Percentiles rank a stretch among this genome's conserved stretches.
phyloP scores from a whole-genome alignment of 306 rosid species.

The Heteromeles arbutifolia region DNA sequence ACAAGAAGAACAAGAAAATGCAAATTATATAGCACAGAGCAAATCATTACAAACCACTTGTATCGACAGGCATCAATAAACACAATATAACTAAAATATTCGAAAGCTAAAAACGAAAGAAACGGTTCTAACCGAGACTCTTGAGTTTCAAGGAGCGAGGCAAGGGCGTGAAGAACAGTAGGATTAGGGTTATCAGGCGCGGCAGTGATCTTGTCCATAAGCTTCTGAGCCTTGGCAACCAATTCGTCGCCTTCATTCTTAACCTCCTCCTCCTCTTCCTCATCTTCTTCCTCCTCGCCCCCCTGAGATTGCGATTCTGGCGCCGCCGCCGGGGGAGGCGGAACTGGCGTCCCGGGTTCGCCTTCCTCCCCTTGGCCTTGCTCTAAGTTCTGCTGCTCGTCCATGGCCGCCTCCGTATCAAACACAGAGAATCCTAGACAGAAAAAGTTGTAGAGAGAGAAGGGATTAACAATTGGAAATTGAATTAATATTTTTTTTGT shows the following conservation, averaged over 20 bases:
- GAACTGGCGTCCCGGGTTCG: slow-evolving; percentile 14
- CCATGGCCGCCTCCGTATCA: slow-evolving; percentile 42
- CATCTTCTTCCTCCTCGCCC: slow-evolving; percentile 44
- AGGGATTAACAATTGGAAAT: background rate
- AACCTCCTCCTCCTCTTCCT: slow-evolving; percentile 60
- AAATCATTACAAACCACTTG: background rate
- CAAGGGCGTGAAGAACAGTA: slow-evolving; percentile 71
- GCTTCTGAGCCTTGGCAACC: slow-evolving; percentile 59
- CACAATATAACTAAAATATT: background rate
- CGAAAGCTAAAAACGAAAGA: background rate
- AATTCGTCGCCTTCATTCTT: slow-evolving; percentile 77
- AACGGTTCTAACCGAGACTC: slow-evolving; percentile 47
- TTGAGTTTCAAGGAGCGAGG: slow-evolving; percentile 72
- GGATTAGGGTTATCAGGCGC: slow-evolving; percentile 75
- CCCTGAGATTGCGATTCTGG: slow-evolving; percentile 32
- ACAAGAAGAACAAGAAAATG: background rate
- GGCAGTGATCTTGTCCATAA: slow-evolving; percentile 72
- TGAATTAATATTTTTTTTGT: background rate
- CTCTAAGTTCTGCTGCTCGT: slow-evolving; percentile 39
- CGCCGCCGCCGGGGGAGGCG: slow-evolving; percentile 1
- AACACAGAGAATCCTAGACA: background rate
- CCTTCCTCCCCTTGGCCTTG: slow-evolving; percentile 11
- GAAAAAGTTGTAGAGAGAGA: background rate
- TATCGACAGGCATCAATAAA: background rate
- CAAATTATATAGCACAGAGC: background rate